Conservation (phyloP, 2,329 filamentous ascomycete genomes). For the Coniochaeta sp. region DNA sequence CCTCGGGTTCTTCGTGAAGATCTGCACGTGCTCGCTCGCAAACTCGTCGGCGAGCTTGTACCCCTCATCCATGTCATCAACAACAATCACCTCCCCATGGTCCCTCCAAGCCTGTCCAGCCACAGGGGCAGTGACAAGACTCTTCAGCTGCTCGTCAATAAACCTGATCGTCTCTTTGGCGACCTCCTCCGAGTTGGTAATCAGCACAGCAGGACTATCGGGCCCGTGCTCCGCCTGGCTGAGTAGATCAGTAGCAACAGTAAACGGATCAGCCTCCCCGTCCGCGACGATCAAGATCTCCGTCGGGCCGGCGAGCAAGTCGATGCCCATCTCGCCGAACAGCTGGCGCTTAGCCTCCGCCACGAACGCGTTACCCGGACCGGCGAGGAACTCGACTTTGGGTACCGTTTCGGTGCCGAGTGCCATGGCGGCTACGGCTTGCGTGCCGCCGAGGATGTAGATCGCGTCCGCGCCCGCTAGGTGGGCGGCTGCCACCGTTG, state of each 20-base stretch:
- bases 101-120: constrained; percentile 36
- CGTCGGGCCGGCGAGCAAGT: constrained; percentile 45
- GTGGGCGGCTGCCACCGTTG: constrained; percentile 43
- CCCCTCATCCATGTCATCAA: constrained; percentile 31
- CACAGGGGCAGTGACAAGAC: constrained; percentile 33
- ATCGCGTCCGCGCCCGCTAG: constrained; percentile 43
- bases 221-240: constrained; percentile 45
- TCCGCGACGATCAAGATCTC: constrained; percentile 45
- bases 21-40: constrained; percentile 44
- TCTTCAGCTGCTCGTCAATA: constrained; percentile 29
- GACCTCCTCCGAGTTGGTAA: constrained; percentile 36
- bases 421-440: constrained; percentile 46
- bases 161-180: constrained; percentile 28
- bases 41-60: constrained; percentile 38
- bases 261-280: constrained; percentile 35
- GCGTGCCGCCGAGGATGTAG: constrained; percentile 42
- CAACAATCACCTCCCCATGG: constrained; percentile 38
- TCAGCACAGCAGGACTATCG: constrained; percentile 41
- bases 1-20: constrained; percentile 36
- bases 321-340: constrained; percentile 47
- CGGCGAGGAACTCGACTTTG: constrained; percentile 45
- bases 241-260: constrained; percentile 36
- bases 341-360: constrained; percentile 47
- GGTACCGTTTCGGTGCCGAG: constrained; percentile 38
- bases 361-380: constrained; percentile 47